These are phyloP conservation scores for Letharia columbiana DNA, from an alignment of 495 filamentous ascomycete species.

Conservation along the genomic window DNA sequence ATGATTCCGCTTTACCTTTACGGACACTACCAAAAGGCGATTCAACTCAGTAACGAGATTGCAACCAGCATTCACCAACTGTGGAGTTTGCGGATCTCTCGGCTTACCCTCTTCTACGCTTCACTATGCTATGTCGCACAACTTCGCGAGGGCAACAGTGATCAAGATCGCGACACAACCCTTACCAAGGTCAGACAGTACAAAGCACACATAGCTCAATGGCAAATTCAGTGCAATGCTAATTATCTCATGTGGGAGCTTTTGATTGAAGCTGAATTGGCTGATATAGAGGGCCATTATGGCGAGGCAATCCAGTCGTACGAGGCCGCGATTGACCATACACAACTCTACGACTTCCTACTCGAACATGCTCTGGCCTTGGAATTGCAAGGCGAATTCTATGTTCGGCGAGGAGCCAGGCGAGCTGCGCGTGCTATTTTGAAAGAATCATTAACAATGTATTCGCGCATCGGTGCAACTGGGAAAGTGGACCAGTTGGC, in stretches of 20 bases:
- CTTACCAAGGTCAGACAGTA: constrained; percentile 48
- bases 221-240: constrained; percentile 57
- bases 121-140: constrained; percentile 57
- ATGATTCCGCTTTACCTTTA: constrained; percentile 67
- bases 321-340: constrained; percentile 72
- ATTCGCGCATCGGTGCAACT: constrained; percentile 61
- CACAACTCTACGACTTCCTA: constrained; percentile 63
- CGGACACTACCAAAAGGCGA: constrained; percentile 61
- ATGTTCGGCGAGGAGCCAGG: constrained; percentile 60
- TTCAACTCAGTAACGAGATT: constrained; percentile 57
- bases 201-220: constrained; percentile 58
- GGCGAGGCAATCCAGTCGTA: constrained; percentile 55
- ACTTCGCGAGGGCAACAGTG: constrained; percentile 46
- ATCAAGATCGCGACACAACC: constrained; percentile 44
- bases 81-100: constrained; percentile 64
- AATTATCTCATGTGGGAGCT: constrained; percentile 76
- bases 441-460: constrained; percentile 64
- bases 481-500: constrained; percentile 48
- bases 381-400: constrained; percentile 64
- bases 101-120: constrained; percentile 59
- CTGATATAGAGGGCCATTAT: constrained; percentile 55
- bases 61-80: constrained; percentile 49
- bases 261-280: constrained; percentile 63
- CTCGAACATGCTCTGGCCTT: constrained; percentile 75
- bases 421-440: constrained; percentile 64